Evolutionary conservation across 2,329 filamentous ascomycete genomes (phyloP), one percentile per base, ranked within the genome.

Genomic region (Verticillium longisporum): DNA sequence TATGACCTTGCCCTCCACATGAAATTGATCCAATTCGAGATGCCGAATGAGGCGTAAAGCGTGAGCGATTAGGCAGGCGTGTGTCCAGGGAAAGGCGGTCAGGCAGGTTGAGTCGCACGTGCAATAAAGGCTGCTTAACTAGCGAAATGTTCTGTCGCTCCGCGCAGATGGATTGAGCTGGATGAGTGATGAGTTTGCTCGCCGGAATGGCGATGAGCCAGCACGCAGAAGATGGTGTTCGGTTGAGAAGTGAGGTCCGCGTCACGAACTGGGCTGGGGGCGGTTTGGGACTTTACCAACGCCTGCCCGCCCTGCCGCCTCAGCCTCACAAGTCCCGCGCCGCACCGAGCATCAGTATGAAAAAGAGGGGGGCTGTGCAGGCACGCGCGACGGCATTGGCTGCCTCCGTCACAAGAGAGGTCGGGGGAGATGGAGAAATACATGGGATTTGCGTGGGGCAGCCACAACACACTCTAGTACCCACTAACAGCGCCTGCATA

Each of bases 181-280:
- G 50, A 55, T 56, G 61, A 64, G 62, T 61, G 32, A 59, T 4
- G 21, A 7, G n/a, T 21, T 21, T 11, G 45, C 21, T 65, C 62
- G 63, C 62, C 63, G 59, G 59, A 62, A 61, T 61, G 62, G 59
- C 62, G 63, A 64, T 61, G 62, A 62, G 60, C 61, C 21, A 38
- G 56, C 56, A 50, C 45, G 45, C 15, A 50, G 11, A 15, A 50
- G 37, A 38, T 50, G 37, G 32, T 50, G 37, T 58, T 26, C 21
- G 31, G 38, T 58, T 58, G 56, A 45, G 56, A 37, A 41, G 38
- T 58, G 56, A 45, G 56, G 18, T 58, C 21, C 37, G 37, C 36
- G 56, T 50, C 55, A 56, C 32, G 55, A 31, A 21, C 21, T 57
- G 33, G 56, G 34, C 37, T 36, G 33, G 38, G 37, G 26, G 56